Percentiles rank a stretch among this genome's conserved stretches.
Evolutionary conservation across 2,329 filamentous ascomycete genomes (phyloP).

Genomic region (Monilinia polystroma): DNA sequence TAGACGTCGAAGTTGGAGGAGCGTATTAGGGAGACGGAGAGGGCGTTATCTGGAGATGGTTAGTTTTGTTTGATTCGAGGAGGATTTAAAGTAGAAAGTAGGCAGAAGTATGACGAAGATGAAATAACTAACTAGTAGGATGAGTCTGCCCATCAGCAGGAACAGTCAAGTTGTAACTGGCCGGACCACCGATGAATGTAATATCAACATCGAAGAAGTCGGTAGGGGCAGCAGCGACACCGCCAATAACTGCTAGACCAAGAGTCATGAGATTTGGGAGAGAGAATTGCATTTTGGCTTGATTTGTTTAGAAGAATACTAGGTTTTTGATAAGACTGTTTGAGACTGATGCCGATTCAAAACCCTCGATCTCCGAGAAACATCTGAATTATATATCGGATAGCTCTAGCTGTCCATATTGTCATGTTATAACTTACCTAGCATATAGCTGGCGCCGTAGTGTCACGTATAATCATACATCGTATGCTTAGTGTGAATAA

Average conservation of each 20-base stretch:
- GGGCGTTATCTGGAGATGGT: not conserved
- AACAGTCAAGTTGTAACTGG: slow-evolving; percentile 13
- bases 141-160: slow-evolving; percentile 7
- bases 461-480: not conserved
- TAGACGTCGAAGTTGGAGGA: slow-evolving; percentile 22
- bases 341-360: not conserved
- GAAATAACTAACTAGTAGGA: not conserved
- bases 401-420: not conserved
- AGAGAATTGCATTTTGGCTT: slow-evolving; percentile 19
- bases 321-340: not conserved
- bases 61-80: not conserved
- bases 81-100: no score
- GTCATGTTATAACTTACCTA: not conserved
- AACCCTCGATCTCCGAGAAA: not conserved
- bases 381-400: not conserved
- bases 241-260: slow-evolving; percentile 9
- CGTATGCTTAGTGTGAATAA: not conserved
- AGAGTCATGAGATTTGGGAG: slow-evolving; percentile 6
- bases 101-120: not conserved
- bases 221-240: slow-evolving; percentile 8
- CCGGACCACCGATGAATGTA: slow-evolving; percentile 11
- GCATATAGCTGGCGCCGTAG: not conserved
- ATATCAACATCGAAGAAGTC: slow-evolving; percentile 11
- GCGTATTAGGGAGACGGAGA: slow-evolving; percentile 20
- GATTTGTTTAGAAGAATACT: not conserved